Conservation (phyloP, 2,329 filamentous ascomycete species). For the Chaetomiaceae sp. region DNA sequence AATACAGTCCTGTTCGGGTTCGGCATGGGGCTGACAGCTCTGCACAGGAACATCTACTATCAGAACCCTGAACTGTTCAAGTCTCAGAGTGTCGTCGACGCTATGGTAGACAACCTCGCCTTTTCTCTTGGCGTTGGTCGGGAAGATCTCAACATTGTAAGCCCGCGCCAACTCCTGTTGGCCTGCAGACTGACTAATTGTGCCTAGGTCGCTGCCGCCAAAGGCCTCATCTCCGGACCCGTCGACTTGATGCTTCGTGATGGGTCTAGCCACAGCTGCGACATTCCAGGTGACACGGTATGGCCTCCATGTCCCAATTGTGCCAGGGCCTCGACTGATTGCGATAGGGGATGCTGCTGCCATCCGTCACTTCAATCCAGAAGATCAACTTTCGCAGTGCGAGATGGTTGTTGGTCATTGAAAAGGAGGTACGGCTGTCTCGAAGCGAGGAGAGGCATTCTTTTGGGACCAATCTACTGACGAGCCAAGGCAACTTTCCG, state of each 20-base stretch:
- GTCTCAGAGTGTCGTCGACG: conserved; percentile 64
- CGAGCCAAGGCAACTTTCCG: conserved; percentile 65
- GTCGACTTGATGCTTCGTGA: conserved; percentile 38
- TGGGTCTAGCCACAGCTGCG: conserved; percentile 29
- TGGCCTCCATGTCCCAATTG: background rate
- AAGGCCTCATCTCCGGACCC: conserved; percentile 64
- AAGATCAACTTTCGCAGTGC: conserved; percentile 45
- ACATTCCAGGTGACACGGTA: conserved; percentile 30
- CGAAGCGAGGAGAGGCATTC: no score
- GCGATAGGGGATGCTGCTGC: conserved; percentile 57
- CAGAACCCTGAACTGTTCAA: conserved; percentile 68
- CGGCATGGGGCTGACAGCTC: conserved; percentile 9
- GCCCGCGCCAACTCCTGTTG: conserved; percentile 20
- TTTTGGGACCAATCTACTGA: conserved; percentile 17
- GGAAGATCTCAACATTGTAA: conserved; percentile 65
- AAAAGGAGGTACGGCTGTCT: conserved; percentile 61
- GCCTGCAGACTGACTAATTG: background rate
- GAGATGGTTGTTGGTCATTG: conserved; percentile 67
- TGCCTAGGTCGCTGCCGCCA: conserved; percentile 63
- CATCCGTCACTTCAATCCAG: conserved; percentile 46
- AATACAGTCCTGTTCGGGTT: no score
- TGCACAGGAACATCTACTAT: conserved; percentile 72
- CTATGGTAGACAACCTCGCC: conserved; percentile 69
- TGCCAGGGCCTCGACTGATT: background rate
- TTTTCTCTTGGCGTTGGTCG: conserved; percentile 63